Conservation (phyloP, 108 stramenopile species). For the Poteriospumella lacustris region DNA sequence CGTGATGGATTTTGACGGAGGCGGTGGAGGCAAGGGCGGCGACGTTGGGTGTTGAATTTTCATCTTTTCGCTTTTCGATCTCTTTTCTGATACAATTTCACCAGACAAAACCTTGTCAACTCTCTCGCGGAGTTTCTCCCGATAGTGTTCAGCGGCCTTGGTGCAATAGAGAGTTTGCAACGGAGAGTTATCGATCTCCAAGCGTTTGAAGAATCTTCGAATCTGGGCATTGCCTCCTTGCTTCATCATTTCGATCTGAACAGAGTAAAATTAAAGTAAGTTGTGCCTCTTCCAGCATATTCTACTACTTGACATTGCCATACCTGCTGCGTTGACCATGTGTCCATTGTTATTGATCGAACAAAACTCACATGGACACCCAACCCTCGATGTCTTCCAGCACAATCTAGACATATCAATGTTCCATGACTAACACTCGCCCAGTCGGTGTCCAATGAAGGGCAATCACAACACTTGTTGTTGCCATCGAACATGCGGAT, state of each 20-base stretch:
- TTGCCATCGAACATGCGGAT: background rate
- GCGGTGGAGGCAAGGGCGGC: no score
- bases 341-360: conserved; percentile 13
- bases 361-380: conserved; percentile 28
- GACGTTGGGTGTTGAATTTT: no score
- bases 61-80: background rate
- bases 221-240: conserved; percentile 31
- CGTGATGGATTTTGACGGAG: background rate
- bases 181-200: background rate
- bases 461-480: conserved; percentile 26
- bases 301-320: background rate
- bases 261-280: background rate
- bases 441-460: conserved; percentile 27
- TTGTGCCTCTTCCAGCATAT: background rate
- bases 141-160: background rate
- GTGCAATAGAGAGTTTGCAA: background rate
- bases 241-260: conserved; percentile 20
- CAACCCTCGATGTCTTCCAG: conserved; percentile 24
- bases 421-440: conserved; percentile 27
- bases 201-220: background rate
- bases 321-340: conserved; percentile 21
- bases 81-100: background rate
- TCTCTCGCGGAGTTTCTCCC: background rate
- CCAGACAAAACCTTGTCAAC: conserved; percentile 4
- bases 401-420: conserved; percentile 22